Percentiles rank a stretch among this genome's conserved stretches.
Evolutionary conservation across 2,329 filamentous ascomycete genomes (phyloP).

Genomic region (Alternaria triticimaculans): DNA sequence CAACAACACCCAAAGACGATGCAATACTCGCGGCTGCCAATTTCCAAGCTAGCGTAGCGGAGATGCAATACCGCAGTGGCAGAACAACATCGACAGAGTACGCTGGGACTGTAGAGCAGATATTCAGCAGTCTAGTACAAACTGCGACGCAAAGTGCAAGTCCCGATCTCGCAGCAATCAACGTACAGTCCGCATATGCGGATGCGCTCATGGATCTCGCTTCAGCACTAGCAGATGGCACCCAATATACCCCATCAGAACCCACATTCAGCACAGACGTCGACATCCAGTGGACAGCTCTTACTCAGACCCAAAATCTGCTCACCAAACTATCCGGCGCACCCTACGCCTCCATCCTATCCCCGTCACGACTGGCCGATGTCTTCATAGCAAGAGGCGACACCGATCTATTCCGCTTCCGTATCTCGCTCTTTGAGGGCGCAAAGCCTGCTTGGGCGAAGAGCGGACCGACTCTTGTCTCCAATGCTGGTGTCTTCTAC

Average conservation of each 20-base stretch:
- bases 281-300: slow-evolving; percentile 42
- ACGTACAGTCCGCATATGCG: slow-evolving; percentile 61
- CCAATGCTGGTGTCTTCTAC: slow-evolving; percentile 50
- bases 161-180: slow-evolving; percentile 59
- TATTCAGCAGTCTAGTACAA: slow-evolving; percentile 41
- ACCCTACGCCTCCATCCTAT: slow-evolving; percentile 22
- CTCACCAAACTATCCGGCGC: slow-evolving; percentile 34
- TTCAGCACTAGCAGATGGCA: slow-evolving; percentile 50
- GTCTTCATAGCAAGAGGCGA: slow-evolving; percentile 45
- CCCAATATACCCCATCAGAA: slow-evolving; percentile 20
- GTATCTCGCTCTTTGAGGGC: slow-evolving; percentile 25
- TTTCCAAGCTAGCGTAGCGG: slow-evolving; percentile 63
- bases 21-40: slow-evolving; percentile 62
- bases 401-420: slow-evolving; percentile 44
- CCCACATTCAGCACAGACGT: slow-evolving; percentile 22
- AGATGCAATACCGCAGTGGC: slow-evolving; percentile 62
- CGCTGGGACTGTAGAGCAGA: slow-evolving; percentile 48
- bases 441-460: slow-evolving; percentile 42
- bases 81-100: slow-evolving; percentile 62
- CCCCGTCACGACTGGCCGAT: slow-evolving; percentile 36
- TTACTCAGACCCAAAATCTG: slow-evolving; percentile 38
- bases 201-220: slow-evolving; percentile 64
- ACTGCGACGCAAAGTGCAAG: slow-evolving; percentile 57
- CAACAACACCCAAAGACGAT: slow-evolving; percentile 56
- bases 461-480: slow-evolving; percentile 42